Conservation (phyloP, 192 early-diverging fungal species). For the Paraglomus brasilianum region DNA sequence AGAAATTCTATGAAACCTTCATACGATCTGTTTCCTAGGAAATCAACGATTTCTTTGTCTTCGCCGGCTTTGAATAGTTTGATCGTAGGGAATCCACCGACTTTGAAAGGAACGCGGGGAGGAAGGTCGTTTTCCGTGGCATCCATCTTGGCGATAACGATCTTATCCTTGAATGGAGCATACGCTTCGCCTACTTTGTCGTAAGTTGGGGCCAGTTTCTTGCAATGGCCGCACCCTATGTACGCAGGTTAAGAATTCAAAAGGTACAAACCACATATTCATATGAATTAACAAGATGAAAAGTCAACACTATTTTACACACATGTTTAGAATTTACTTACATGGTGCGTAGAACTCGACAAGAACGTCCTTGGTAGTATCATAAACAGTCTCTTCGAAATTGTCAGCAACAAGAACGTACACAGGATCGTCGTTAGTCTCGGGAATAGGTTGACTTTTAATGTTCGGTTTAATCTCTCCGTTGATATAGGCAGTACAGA, state of each 20-base stretch:
- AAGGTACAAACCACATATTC: neutral
- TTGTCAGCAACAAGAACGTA: constrained; percentile 84
- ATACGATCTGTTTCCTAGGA: constrained; percentile 78
- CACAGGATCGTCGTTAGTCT: constrained; percentile 83
- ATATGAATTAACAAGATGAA: constrained; percentile 22
- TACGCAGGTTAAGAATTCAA: constrained; percentile 29
- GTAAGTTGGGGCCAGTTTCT: constrained; percentile 69
- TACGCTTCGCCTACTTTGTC: constrained; percentile 73
- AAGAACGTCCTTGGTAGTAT: constrained; percentile 61
- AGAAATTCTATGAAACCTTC: constrained; percentile 80
- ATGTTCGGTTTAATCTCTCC: constrained; percentile 73
- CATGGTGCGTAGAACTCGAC: constrained; percentile 58
- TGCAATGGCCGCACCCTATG: constrained; percentile 42
- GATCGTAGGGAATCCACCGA: constrained; percentile 95
- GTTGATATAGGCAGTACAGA: constrained; percentile 62
- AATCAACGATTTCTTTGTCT: constrained; percentile 74
- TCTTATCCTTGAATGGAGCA: constrained; percentile 38
- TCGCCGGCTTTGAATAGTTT: constrained; percentile 81
- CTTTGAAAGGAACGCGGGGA: constrained; percentile 55
- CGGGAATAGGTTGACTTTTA: constrained; percentile 83
- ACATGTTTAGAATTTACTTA: constrained; percentile 7
- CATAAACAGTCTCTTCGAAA: constrained; percentile 81
- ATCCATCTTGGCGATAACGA: constrained; percentile 89
- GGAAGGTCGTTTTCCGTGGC: constrained; percentile 94
- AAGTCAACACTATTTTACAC: neutral